A percentile compares a stretch with the other conserved stretches of the same genome.
phyloP scores from a whole-genome alignment of 176 grass and related monocot genomes.

The Eremochloa ophiuroides region DNA sequence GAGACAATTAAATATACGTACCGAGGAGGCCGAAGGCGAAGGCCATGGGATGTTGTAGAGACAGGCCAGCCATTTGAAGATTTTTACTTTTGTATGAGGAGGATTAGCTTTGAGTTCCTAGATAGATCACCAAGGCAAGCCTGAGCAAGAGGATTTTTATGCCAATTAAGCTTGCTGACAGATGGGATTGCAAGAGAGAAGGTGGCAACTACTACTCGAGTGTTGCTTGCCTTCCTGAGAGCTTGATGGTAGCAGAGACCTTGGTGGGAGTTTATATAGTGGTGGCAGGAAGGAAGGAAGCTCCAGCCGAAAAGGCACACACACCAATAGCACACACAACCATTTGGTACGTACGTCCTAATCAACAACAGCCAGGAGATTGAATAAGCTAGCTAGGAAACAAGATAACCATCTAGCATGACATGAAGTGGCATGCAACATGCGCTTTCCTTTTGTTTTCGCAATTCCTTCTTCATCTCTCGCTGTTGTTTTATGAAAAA shows the following conservation, averaged over 20 bases:
- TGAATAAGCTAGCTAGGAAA: slow-evolving; percentile 8
- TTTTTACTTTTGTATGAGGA: neutral
- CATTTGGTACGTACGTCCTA: neutral
- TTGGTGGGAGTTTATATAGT: slow-evolving; percentile 28
- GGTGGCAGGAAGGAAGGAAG: neutral
- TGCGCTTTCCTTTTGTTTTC: neutral
- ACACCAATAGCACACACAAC: slow-evolving; percentile 7
- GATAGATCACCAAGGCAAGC: no score
- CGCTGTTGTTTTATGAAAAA: neutral
- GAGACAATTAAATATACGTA: slow-evolving; percentile 2
- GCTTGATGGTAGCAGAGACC: slow-evolving; percentile 7
- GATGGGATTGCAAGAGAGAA: neutral
- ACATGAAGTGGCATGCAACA: neutral
- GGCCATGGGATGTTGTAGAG: slow-evolving; percentile 52
- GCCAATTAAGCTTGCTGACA: no score
- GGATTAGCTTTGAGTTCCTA: no score
- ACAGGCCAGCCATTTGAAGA: slow-evolving; percentile 53
- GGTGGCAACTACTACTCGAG: neutral
- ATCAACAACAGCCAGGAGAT: slow-evolving; percentile 1
- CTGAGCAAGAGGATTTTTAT: neutral
- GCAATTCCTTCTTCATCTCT: neutral
- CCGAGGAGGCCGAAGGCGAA: slow-evolving; percentile 67
- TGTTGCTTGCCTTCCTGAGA: neutral
- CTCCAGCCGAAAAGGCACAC: neutral
- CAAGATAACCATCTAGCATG: slow-evolving; percentile 19